Evolutionary conservation across 176 grass and related monocot genomes (phyloP).

Genomic region (Hyparrhenia diplandra): DNA sequence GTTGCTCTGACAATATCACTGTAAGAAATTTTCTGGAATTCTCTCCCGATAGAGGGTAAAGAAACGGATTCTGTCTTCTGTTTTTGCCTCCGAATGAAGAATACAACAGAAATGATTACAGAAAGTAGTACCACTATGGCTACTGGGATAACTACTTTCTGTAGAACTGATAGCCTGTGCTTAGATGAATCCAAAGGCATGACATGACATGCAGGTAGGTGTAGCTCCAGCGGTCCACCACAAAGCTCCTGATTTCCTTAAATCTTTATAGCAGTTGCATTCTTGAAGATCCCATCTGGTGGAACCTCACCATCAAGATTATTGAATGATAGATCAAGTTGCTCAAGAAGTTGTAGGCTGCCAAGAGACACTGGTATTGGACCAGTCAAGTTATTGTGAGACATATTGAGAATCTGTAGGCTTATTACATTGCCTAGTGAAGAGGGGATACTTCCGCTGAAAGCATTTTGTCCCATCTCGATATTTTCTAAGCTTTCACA

Average conservation of each 20-base stretch:
- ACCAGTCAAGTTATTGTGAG: neutral
- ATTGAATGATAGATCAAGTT: neutral
- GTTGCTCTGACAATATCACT: neutral
- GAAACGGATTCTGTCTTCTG: neutral
- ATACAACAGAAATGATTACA: neutral
- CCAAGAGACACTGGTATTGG: neutral
- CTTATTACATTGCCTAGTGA: neutral
- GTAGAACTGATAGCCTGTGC: neutral
- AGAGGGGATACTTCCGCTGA: neutral
- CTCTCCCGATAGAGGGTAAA: neutral
- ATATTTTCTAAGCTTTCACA: constrained; percentile 6
- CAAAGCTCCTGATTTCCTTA: neutral
- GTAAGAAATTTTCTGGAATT: neutral
- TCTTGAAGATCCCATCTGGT: neutral
- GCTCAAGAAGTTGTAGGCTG: neutral
- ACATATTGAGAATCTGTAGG: neutral
- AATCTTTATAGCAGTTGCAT: neutral
- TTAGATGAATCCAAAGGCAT: neutral
- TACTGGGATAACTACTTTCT: neutral
- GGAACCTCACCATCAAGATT: neutral
- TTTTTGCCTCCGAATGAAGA: neutral
- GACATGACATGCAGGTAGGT: neutral
- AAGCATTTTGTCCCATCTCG: neutral
- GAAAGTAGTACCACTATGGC: neutral
- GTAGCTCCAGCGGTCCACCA: neutral